Evolutionary conservation across 352 stramenopile genomes (phyloP), one percentile per base, ranked within the genome.

Genomic region (Phytophthora kernoviae): DNA sequence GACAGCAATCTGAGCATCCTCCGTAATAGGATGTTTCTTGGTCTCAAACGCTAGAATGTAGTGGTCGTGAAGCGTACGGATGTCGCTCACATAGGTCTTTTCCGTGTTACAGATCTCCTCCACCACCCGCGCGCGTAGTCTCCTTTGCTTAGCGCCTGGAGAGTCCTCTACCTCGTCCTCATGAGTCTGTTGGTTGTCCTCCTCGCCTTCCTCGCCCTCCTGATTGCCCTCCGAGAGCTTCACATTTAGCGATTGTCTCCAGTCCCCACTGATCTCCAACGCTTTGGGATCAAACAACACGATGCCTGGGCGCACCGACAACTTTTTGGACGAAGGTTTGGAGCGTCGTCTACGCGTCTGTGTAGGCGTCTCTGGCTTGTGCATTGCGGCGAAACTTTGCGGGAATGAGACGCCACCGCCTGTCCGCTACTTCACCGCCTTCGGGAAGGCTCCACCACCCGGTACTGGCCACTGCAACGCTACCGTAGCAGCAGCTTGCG

Each of bases 61-160:
- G 33, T 79, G 77, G 58, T 93, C 82, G 43, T 90, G 73, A 20
- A 96, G 73, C 39, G 80, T 82, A 41, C 81, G 75, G 50, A 96
- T 88, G 57, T 88, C 80, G 21, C 63, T 58, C 36, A 94, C 84
- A 50, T 96, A 96, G 36, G 63, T 85, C 40, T 83, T 79, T 57
- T 96, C 87, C 8, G 84, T 94, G 50, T 66, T 61, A 55, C 80
- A 94, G 39, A 96, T 93, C 71, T 96, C 87, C 26, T 85, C 75
- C 21, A 96, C 76, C 36, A 90, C 81, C n/a, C 70, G 58, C 14
- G 73, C 51, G 7, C 85, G 82, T 51, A 75, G 11, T 30, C 57
- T 39, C 22, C 60, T 15, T 27, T 58, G 27, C 30, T 81, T 58
- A 39, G 56, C 50, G 5, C 41, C 50, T 32, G 54, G 34, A 7